Conservation (phyloP, 2,329 filamentous ascomycete species). For the Fusarium protoensiforme region DNA sequence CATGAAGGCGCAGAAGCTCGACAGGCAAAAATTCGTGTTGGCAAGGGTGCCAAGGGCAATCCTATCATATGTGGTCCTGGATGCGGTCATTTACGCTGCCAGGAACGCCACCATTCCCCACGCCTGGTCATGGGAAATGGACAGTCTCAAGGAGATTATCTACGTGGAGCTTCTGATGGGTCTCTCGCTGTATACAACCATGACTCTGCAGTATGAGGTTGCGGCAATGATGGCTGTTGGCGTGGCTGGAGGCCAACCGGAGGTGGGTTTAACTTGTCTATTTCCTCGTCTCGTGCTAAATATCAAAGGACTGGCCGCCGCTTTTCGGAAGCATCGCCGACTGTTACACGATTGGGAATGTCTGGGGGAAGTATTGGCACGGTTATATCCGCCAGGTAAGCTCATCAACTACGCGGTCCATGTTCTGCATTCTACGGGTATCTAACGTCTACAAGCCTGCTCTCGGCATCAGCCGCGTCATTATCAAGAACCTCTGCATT, state of each 20-base stretch:
- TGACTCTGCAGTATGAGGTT: conserved; percentile 24
- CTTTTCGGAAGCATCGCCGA: conserved; percentile 11
- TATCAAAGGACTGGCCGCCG: conserved; percentile 16
- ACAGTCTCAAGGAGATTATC: neutral
- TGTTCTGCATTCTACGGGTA: neutral
- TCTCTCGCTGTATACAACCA: conserved; percentile 7
- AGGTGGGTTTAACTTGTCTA: neutral
- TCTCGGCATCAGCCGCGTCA: conserved; percentile 6
- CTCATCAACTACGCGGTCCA: neutral
- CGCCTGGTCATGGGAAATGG: conserved; percentile 6
- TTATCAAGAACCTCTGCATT: neutral
- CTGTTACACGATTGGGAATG: conserved; percentile 21
- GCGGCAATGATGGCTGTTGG: conserved; percentile 5
- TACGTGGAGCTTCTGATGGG: conserved; percentile 9
- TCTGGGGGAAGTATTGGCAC: conserved; percentile 32
- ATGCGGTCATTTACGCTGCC: conserved; percentile 1
- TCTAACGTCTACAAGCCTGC: neutral
- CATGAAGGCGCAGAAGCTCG: neutral
- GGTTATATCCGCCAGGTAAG: conserved; percentile 24
- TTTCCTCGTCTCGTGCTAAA: neutral
- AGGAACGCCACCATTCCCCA: neutral
- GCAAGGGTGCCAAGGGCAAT: neutral
- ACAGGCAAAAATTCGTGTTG: neutral
- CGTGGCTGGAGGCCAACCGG: neutral
- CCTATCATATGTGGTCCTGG: conserved; percentile 9